Base-by-base conservation (phyloP, 108 stramenopile genomes). In the Cyclotella sp. region DNA sequence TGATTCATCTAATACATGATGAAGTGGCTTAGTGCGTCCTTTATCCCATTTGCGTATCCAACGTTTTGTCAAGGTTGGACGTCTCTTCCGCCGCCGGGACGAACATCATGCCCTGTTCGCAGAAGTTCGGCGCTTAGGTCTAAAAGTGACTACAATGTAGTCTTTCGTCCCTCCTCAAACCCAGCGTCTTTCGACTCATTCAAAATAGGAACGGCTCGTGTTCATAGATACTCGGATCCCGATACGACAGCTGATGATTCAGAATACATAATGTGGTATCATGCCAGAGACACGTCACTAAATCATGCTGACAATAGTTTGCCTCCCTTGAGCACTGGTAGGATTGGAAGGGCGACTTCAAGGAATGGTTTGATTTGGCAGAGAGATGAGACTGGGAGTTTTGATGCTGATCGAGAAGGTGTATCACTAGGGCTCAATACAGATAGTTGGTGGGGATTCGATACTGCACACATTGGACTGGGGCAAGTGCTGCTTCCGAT, bases 371-470 rank as follows among this genome's bases (percentile, higher is more conserved):
- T 95, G 59, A 59, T 84, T 42, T 95, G 90, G 90, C 70, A 81
- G 54, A 87, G 91, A 45, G 87, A 88, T 66, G 76, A 78, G 39
- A 62, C 54, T 12, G 93, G 91, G 1, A 86, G 84, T 62, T 54
- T 70, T 9, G 76, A 81, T 53, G 86, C 86, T 41, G 93, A 91
- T 53, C 81, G 72, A 30, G n/a, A 51, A 29, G 94, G 89, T 41
- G 87, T 89, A 1, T 85, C 84, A 12, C 64, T 97, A 10, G 96
- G 95, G 40, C 70, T 93, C 54, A 97, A 97, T 82, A 81, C 89
- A 22, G 96, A 95, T 42, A 85, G 89, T 45, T 97, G 96, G 96
- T 97, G 95, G 93, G 90, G 90, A 30, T 97, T 97, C 72, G 96
- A 97, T 75, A 95, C 95, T 0, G 85, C 93, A 3, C 96, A 97